Evolutionary conservation across 2,329 filamentous ascomycete genomes (phyloP).

Genomic region (Xylaria hypoxylon): DNA sequence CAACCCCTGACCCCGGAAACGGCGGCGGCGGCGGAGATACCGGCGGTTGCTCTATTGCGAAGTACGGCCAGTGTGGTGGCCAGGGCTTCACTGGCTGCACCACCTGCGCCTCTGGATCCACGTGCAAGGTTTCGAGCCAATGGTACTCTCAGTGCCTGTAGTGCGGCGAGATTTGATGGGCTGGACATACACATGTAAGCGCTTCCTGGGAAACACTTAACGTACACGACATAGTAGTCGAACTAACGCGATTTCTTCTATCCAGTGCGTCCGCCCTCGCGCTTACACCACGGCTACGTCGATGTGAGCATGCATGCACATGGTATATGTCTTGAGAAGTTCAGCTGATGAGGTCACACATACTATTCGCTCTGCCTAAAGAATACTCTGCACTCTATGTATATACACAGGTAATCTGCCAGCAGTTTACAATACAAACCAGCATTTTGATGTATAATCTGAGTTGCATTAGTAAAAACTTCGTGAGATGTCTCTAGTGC

Average conservation of each 20-base stretch:
- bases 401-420: conserved; percentile 3
- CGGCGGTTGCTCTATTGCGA: conserved; percentile 30
- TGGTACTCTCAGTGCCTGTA: conserved; percentile 39
- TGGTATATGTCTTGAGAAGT: neutral
- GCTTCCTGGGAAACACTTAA: neutral
- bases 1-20: neutral
- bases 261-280: too few relatives aligned
- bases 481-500: neutral
- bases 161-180: neutral
- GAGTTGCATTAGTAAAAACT: neutral
- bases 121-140: conserved; percentile 27
- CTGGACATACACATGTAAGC: neutral
- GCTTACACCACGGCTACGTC: too few relatives aligned
- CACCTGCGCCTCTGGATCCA: conserved; percentile 28
- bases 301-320: neutral
- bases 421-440: neutral
- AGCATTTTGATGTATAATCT: neutral
- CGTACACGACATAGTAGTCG: too few relatives aligned
- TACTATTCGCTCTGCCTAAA: neutral
- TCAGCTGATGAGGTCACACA: neutral
- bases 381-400: conserved; percentile 10
- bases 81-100: conserved; percentile 30
- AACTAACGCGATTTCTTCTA: too few relatives aligned
- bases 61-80: conserved; percentile 36
- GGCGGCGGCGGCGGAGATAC: neutral